These are phyloP conservation scores for Piromyces sp. DNA, from an alignment of 192 early-diverging fungal genomes.

Conservation along the genomic window DNA sequence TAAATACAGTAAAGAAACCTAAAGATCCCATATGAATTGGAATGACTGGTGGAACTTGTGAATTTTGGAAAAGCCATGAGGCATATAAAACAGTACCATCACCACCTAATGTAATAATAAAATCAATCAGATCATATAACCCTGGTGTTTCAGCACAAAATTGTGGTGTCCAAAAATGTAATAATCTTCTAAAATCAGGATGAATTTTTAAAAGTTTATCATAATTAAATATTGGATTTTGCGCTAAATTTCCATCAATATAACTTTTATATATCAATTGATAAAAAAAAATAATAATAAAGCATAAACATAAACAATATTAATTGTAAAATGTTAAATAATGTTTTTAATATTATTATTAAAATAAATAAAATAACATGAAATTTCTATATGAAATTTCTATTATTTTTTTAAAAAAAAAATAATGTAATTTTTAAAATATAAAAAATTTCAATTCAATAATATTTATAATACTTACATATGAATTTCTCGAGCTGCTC, in stretches of 20 bases:
- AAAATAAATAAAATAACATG: no score
- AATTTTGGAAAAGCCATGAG: slow-evolving; percentile 69
- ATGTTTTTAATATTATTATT: no score
- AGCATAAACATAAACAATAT: no score
- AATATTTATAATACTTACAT: not conserved
- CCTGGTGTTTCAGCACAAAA: slow-evolving; percentile 39
- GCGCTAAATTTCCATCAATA: not conserved
- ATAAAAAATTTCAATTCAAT: no score
- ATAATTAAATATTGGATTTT: not conserved
- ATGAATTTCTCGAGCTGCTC: not conserved
- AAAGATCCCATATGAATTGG: slow-evolving; percentile 85
- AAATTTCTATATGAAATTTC: no score
- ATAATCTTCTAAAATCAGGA: not conserved
- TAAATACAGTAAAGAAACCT: slow-evolving; percentile 87
- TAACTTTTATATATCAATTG: not conserved
- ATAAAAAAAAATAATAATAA: no score
- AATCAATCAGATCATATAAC: slow-evolving; percentile 49
- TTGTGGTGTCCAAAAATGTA: slow-evolving; percentile 52
- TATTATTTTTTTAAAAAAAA: no score
- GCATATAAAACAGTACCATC: slow-evolving; percentile 92
- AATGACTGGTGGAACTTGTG: slow-evolving; percentile 73
- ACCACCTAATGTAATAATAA: slow-evolving; percentile 85
- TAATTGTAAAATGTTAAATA: no score
- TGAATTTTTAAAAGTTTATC: not conserved
- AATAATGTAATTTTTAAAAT: no score